Conservation (phyloP, 192 early-diverging fungal species). For the Coemansia reversa region DNA sequence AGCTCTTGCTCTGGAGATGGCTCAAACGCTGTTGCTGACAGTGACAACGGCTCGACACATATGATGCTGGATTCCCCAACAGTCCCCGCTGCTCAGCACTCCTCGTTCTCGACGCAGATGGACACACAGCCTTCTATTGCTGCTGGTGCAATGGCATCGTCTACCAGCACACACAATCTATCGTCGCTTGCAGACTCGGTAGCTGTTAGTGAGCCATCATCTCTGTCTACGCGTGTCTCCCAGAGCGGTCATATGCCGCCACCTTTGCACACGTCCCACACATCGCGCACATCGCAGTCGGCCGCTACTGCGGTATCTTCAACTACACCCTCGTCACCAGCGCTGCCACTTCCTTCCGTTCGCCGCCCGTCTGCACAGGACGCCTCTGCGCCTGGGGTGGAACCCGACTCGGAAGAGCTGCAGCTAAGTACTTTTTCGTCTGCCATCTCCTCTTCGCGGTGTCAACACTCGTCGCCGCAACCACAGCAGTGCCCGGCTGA, state of each 20-base stretch:
- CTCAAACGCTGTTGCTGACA: background rate
- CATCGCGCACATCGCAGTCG: conserved; percentile 18
- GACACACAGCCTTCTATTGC: conserved; percentile 12
- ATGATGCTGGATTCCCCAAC: background rate
- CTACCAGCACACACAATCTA: conserved; percentile 12
- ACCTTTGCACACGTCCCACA: conserved; percentile 19
- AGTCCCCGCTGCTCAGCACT: background rate
- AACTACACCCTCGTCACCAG: conserved; percentile 27
- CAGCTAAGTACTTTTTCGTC: conserved; percentile 8
- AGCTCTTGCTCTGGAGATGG: background rate
- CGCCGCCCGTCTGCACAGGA: conserved; percentile 7
- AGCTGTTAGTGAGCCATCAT: conserved; percentile 17
- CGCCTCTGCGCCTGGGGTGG: background rate
- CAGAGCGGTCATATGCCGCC: conserved; percentile 36
- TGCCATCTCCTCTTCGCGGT: background rate
- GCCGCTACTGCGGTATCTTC: conserved; percentile 9
- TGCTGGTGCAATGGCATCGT: conserved; percentile 13
- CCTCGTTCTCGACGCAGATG: background rate
- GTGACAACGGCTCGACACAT: background rate
- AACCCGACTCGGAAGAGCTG: conserved; percentile 22
- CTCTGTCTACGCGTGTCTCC: conserved; percentile 22
- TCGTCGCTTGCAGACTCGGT: conserved; percentile 3
- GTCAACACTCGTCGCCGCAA: background rate
- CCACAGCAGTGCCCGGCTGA: background rate
- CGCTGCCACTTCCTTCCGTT: conserved; percentile 6